A percentile compares a stretch with the other conserved stretches of the same genome.
Evolutionary conservation across 805 yeast genomes (phyloP).

Genomic region (Kazachstania psychrophila): DNA sequence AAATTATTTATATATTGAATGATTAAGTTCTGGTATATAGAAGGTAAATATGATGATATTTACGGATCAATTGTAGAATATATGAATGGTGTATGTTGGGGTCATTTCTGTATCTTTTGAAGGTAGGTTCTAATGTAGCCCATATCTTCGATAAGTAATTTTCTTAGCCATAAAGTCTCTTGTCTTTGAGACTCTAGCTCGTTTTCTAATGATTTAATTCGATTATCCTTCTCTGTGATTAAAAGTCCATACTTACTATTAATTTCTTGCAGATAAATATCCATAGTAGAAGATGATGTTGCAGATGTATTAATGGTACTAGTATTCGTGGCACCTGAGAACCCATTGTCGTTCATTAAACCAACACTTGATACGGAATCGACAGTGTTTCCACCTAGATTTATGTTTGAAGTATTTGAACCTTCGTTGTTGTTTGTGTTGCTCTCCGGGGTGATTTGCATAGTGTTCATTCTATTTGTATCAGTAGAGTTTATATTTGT

Average conservation of each 20-base stretch:
- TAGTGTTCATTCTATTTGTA: background rate
- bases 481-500: background rate
- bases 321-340: background rate
- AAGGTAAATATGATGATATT: too few relatives aligned
- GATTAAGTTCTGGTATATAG: too few relatives aligned
- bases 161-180: constrained; percentile 18
- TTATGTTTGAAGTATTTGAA: background rate
- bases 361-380: background rate
- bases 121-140: constrained; percentile 15
- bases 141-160: constrained; percentile 21
- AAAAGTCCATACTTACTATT: constrained; percentile 9
- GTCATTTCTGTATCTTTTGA: constrained; percentile 6
- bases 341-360: background rate
- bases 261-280: constrained; percentile 5
- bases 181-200: constrained; percentile 18
- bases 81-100: too few relatives aligned
- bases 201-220: constrained; percentile 13
- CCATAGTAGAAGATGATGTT: background rate
- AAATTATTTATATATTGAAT: too few relatives aligned
- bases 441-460: constrained; percentile 1
- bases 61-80: too few relatives aligned
- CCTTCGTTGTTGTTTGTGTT: background rate
- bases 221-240: constrained; percentile 15
- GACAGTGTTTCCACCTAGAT: background rate
- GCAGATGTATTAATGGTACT: background rate